Conservation (phyloP, 176 grass and related monocot genomes). For the Triticum timopheevii region DNA sequence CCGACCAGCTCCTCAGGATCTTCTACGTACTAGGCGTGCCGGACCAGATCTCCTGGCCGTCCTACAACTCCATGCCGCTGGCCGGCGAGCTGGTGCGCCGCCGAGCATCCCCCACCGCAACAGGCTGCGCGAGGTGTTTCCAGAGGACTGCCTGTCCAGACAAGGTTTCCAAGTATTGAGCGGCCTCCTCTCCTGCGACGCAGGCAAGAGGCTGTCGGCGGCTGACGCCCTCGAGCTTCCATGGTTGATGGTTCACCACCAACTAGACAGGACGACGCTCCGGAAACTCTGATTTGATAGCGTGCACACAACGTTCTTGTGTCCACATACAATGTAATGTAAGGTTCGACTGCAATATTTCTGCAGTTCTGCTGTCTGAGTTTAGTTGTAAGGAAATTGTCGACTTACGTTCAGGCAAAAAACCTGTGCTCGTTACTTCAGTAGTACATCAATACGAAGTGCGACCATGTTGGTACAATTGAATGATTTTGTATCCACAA, state of each 20-base stretch:
- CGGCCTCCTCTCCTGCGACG: conserved; percentile 15
- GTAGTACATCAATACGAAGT: background rate
- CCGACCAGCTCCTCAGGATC: background rate
- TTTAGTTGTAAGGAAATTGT: background rate
- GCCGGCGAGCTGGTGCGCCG: conserved; percentile 1
- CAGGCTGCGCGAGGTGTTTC: background rate
- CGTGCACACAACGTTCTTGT: background rate
- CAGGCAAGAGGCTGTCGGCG: background rate
- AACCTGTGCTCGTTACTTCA: background rate
- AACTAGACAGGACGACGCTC: background rate
- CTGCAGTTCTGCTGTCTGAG: background rate
- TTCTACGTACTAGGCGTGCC: background rate
- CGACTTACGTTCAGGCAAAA: background rate
- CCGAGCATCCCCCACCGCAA: background rate
- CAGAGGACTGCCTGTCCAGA: background rate
- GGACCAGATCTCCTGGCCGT: background rate
- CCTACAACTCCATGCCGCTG: conserved; percentile 1
- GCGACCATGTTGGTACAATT: background rate
- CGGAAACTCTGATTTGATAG: background rate
- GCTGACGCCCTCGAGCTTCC: background rate
- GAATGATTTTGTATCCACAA: background rate
- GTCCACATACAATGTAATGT: background rate
- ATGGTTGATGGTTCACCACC: background rate
- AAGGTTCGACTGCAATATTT: background rate
- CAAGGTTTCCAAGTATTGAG: background rate